Conservation (phyloP, 2,329 filamentous ascomycete genomes). For the Colletotrichum paranaense region DNA sequence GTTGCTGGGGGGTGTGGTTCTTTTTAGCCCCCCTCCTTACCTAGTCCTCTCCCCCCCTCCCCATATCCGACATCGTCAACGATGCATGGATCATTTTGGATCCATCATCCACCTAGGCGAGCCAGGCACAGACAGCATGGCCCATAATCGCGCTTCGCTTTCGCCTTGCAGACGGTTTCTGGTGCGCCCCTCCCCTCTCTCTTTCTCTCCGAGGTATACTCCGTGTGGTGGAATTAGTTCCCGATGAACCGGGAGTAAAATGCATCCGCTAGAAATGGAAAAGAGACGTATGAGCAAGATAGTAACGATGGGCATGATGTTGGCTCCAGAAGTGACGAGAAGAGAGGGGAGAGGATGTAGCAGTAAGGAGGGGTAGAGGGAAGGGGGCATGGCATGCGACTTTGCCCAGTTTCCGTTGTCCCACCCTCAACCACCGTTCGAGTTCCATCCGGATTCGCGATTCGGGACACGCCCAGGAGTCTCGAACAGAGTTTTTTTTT, state of each 20-base stretch:
- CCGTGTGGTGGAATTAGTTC: neutral
- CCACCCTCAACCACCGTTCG: neutral
- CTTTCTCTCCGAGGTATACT: conserved; percentile 1
- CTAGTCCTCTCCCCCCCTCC: too few species aligned
- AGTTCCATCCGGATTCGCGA: conserved; percentile 6
- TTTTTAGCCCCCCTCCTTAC: neutral
- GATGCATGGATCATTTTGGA: too few species aligned
- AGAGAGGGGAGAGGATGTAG: neutral
- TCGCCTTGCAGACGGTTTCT: neutral
- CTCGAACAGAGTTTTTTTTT: neutral
- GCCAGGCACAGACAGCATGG: neutral
- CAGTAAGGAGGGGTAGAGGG: neutral
- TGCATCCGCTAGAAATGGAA: conserved; percentile 16
- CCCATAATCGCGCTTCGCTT: conserved; percentile 7
- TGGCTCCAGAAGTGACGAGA: too few species aligned
- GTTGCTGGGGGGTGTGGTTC: neutral
- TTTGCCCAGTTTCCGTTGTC: neutral
- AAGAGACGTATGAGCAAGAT: conserved; percentile 11
- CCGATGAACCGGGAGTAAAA: conserved; percentile 8
- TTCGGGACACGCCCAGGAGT: neutral
- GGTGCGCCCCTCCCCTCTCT: neutral
- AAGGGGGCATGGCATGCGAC: neutral
- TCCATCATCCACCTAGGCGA: neutral
- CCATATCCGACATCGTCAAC: too few species aligned
- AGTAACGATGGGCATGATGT: conserved; percentile 7